Base-by-base conservation (phyloP, 306 rosid genomes). In the Dalbergia cochinchinensis region DNA sequence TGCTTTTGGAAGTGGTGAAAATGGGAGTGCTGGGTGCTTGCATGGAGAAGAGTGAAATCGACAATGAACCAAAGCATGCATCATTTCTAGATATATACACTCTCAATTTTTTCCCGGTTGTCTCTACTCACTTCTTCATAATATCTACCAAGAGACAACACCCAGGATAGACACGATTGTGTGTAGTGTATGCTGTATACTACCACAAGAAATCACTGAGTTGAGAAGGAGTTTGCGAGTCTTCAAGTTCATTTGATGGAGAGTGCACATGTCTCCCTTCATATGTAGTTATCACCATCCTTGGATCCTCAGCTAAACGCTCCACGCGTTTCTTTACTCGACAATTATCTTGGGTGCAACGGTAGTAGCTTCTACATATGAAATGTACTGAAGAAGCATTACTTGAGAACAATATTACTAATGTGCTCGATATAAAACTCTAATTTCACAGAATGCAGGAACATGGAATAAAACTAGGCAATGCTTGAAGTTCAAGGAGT, bases 211-310 rank as follows among this genome's bases (percentile, higher is more conserved):
- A 92, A 79, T 83, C 85, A 55, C 65, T 85, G 16, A 90, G 76
- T 44, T 84, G 90, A 68, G 92, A 83, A 47, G 90, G 83, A 84
- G 89, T 16, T 34, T 86, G 87, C 0, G 94, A 85, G 16, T 88
- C 89, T 71, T 90, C 87, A 6, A 82, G 64, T 54, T 92, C 92
- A 35, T 85, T 90, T 5, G 92, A 92, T 1, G 97, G 94, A 73
- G 97, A 92, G 57, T 92, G 97, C 8, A 37, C 85, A 8, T 92
- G 97, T 66, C 97, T 84, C 14, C 97, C 97, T 84, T 92, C 97
- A 54, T 92, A 92, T 0, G 94, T 92, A 15, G 97, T 92, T 35
- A 92, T 92, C 91, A 92, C 97, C 97, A 92, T 92, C 84, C 97
- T 90, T 41, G 97, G 97, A 78, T 92, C 97, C 73, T 92, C 97